These are phyloP conservation scores for Fusarium compactum DNA, from an alignment of 2,329 filamentous ascomycete species.

Conservation along the genomic window DNA sequence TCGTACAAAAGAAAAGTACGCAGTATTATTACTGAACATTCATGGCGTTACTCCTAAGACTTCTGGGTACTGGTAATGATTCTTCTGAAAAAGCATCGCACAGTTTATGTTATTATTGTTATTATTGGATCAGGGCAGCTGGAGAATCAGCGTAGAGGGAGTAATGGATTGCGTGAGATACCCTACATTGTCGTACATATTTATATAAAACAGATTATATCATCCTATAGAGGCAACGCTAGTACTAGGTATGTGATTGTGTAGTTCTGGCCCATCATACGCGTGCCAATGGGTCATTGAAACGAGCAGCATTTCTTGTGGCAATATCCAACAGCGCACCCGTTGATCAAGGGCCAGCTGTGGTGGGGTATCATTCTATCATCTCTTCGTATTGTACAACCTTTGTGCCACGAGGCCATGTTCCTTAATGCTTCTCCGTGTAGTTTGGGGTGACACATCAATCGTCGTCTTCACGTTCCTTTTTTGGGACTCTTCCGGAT, in stretches of 20 bases:
- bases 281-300: background rate
- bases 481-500: constrained; percentile 42
- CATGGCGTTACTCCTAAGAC: background rate
- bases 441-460: background rate
- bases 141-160: background rate
- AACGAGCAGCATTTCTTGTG: background rate
- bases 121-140: background rate
- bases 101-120: constrained; percentile 5
- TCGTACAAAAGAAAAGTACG: background rate
- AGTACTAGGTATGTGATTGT: background rate
- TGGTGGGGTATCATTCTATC: constrained; percentile 42
- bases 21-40: constrained; percentile 1
- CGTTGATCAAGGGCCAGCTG: background rate
- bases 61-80: constrained; percentile 1
- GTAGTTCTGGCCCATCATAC: background rate
- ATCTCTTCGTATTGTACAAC: constrained; percentile 25
- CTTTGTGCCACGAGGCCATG: background rate
- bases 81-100: constrained; percentile 16
- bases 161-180: constrained; percentile 24
- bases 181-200: constrained; percentile 14
- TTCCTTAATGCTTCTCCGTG: background rate
- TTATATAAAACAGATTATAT: constrained; percentile 8
- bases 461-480: constrained; percentile 30
- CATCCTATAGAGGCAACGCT: background rate
- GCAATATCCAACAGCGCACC: background rate